Conservation (phyloP, 2,329 filamentous ascomycete genomes). For the Kalaharituber pfeilii region DNA sequence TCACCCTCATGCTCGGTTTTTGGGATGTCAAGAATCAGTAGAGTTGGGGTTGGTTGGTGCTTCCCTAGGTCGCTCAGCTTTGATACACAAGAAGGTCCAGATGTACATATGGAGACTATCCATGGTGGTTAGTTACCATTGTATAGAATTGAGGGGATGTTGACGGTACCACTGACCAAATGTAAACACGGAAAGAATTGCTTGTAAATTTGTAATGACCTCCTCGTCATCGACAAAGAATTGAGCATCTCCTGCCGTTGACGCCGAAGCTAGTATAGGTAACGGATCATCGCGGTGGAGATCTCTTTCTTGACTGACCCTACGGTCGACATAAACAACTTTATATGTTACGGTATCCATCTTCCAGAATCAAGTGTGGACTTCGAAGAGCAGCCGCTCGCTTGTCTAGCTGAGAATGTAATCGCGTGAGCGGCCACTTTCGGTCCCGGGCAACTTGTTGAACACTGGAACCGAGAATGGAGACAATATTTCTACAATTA, state of each 20-base stretch:
- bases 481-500: too few species aligned
- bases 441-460: too few species aligned
- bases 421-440: slow-evolving; percentile 1
- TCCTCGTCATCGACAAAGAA: slow-evolving; percentile 29
- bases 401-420: not conserved
- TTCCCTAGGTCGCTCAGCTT: slow-evolving; percentile 37
- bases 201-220: slow-evolving; percentile 33
- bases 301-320: slow-evolving; percentile 26
- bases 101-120: slow-evolving; percentile 37
- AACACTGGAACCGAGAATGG: too few species aligned
- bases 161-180: slow-evolving; percentile 31
- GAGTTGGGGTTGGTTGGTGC: slow-evolving; percentile 35
- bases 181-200: slow-evolving; percentile 35
- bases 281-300: slow-evolving; percentile 25
- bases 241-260: slow-evolving; percentile 21
- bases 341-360: slow-evolving; percentile 32
- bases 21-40: slow-evolving; percentile 38
- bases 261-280: slow-evolving; percentile 19
- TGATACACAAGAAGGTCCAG: slow-evolving; percentile 35
- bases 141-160: slow-evolving; percentile 3
- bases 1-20: slow-evolving; percentile 21
- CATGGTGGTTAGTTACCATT: slow-evolving; percentile 14
- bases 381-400: not conserved
- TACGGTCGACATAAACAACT: slow-evolving; percentile 31
- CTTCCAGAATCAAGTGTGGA: not conserved